phyloP scores from a whole-genome alignment of 345 rosid genomes.

The Streptanthus diversifolius region DNA sequence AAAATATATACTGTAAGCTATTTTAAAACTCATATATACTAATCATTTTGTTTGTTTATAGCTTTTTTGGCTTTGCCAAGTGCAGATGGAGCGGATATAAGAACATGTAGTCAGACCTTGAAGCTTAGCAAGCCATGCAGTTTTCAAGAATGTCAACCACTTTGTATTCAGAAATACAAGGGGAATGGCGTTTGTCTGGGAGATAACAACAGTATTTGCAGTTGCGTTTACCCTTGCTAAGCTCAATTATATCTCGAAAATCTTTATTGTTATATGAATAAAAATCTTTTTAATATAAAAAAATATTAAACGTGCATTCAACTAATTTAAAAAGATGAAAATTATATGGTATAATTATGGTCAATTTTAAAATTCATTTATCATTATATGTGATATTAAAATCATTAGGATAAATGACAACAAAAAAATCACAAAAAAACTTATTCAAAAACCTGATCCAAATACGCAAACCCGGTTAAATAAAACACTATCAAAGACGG shows the following conservation, averaged over 20 bases:
- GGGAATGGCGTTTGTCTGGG: slow-evolving; percentile 6
- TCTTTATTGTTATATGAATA: neutral
- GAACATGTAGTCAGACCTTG: neutral
- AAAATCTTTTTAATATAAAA: too few relatives aligned
- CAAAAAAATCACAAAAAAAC: too few relatives aligned
- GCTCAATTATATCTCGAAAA: neutral
- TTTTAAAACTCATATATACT: too few relatives aligned
- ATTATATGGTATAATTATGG: too few relatives aligned
- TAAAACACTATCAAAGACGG: neutral
- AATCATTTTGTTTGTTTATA: neutral
- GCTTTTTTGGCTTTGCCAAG: slow-evolving; percentile 10
- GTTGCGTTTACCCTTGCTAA: slow-evolving; percentile 1
- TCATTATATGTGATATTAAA: too few relatives aligned
- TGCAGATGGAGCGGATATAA: neutral
- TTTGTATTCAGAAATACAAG: slow-evolving; percentile 1
- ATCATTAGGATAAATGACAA: too few relatives aligned
- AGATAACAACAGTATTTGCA: neutral
- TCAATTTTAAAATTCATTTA: too few relatives aligned
- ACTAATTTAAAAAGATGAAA: too few relatives aligned
- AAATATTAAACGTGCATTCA: too few relatives aligned
- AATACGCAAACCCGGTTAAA: neutral
- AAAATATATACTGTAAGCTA: neutral
- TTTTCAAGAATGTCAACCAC: slow-evolving; percentile 3
- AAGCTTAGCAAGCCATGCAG: slow-evolving; percentile 11
- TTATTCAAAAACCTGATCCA: neutral